Percentiles rank a stretch among this genome's conserved stretches.
Conservation (phyloP, 306 rosid species). For the Datisca glomerata region DNA sequence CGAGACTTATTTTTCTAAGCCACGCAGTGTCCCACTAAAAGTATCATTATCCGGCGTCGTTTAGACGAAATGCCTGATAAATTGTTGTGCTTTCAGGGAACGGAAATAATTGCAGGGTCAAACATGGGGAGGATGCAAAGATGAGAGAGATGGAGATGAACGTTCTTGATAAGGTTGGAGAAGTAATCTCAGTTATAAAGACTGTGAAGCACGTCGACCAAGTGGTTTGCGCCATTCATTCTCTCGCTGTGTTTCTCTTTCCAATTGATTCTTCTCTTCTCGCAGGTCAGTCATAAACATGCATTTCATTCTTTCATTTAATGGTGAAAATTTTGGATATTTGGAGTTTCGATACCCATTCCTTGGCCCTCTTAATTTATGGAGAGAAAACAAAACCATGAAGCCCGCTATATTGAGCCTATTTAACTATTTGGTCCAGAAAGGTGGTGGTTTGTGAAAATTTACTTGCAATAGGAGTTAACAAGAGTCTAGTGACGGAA, state of each 20-base stretch:
- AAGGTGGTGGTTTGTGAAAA: no score
- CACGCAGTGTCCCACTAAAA: not conserved
- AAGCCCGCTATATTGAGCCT: no score
- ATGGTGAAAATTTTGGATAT: not conserved
- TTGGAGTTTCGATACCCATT: not conserved
- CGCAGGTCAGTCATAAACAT: constrained; percentile 36
- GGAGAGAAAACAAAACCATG: no score
- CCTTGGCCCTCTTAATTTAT: no score
- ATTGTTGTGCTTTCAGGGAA: no score
- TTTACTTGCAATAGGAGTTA: no score
- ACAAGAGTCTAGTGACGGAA: no score
- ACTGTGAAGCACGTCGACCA: constrained; percentile 65
- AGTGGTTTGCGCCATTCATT: constrained; percentile 60
- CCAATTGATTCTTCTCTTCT: constrained; percentile 49
- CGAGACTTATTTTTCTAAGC: not conserved
- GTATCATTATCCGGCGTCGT: no score
- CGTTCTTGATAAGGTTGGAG: constrained; percentile 36
- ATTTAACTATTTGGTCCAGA: not conserved
- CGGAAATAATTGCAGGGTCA: constrained; percentile 2
- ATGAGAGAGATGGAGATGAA: constrained; percentile 34
- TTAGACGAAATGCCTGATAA: no score
- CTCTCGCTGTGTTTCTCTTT: constrained; percentile 56
- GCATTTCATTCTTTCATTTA: not conserved
- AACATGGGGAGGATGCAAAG: constrained; percentile 33
- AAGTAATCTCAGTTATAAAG: constrained; percentile 43